Base-by-base conservation (phyloP, 2,329 filamentous ascomycete species). In the Thermothelomyces thermophilus region DNA sequence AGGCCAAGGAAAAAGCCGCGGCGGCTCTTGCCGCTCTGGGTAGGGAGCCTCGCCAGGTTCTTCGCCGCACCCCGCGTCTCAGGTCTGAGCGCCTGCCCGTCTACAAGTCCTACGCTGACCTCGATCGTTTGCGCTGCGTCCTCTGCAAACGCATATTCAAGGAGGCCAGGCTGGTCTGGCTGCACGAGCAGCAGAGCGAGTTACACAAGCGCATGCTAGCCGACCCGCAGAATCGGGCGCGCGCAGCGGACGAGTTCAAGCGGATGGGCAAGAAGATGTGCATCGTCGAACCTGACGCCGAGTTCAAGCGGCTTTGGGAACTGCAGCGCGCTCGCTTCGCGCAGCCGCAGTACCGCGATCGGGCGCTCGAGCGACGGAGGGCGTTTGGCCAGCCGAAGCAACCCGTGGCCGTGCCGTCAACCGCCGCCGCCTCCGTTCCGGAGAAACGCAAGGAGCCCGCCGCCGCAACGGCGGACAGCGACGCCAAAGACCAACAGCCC, bases 361-460 rank as follows among this genome's bases (percentile, higher is more conserved):
- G 84, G 30, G 84, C 84, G 5, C 82, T 78, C 59, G 83, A 87
- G 64, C 75, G 84, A 16, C 75, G 84, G 7, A 66, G 77, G 51
- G 78, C 75, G 1, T 82, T 81, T 61, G 80, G 75, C 49, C 83
- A 83, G 59, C 80, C 77, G 2, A 76, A 69, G 44, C 79, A 76
- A 58, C 78, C 77, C 3, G 65, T 64, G 58, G 58, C 55, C 53
- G 65, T 60, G 51, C 54, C 46, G 55, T 61, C 30, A 14, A 62
- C 64, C 39, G 63, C 61, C 36, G 49, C 49, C n/a, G 37, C n/a
- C 49, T 44, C 36, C 0, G 39, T 42, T 3, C 46, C 52, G 30
- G 51, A 47, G 52, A 63, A 68, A 34, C 58, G 63, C 35, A 69
- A 73, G 48, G 60, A 68, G 17, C 71, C 72, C 37, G 56, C 64